Evolutionary conservation across 2,329 filamentous ascomycete species (phyloP).

Genomic region (Pezicula rhizophila): DNA sequence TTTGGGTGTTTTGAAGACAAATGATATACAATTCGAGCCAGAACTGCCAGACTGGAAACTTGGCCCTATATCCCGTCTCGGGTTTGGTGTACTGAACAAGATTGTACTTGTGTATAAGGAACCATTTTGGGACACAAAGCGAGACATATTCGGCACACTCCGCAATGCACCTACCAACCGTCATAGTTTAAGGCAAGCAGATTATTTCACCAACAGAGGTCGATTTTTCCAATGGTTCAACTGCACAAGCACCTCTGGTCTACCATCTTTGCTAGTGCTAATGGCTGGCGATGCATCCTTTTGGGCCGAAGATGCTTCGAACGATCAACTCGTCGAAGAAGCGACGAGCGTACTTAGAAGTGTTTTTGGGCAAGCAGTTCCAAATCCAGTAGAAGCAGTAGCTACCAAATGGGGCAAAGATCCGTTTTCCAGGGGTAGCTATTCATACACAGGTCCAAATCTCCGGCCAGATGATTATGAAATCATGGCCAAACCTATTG

Average conservation of each 20-base stretch:
- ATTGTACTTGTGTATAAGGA: slow-evolving; percentile 84
- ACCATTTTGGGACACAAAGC: slow-evolving; percentile 82
- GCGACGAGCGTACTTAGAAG: slow-evolving; percentile 72
- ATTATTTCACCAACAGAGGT: slow-evolving; percentile 75
- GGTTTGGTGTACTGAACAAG: slow-evolving; percentile 93
- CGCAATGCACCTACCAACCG: slow-evolving; percentile 60
- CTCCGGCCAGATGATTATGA: slow-evolving; percentile 88
- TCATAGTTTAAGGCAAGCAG: slow-evolving; percentile 68
- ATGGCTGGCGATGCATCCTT: slow-evolving; percentile 95
- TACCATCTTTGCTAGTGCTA: slow-evolving; percentile 81
- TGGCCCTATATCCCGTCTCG: slow-evolving; percentile 74
- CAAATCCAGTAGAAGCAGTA: slow-evolving; percentile 75
- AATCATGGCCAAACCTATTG: slow-evolving; percentile 75
- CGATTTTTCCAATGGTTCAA: slow-evolving; percentile 99
- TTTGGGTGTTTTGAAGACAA: slow-evolving; percentile 84
- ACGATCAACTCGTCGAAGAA: slow-evolving; percentile 72
- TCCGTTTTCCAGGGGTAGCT: slow-evolving; percentile 86
- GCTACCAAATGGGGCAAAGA: slow-evolving; percentile 91
- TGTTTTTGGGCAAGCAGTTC: slow-evolving; percentile 67
- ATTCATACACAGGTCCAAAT: slow-evolving; percentile 83
- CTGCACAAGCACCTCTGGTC: slow-evolving; percentile 79
- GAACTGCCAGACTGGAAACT: slow-evolving; percentile 82
- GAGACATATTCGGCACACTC: slow-evolving; percentile 91
- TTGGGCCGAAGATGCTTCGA: slow-evolving; percentile 71
- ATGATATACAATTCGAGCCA: slow-evolving; percentile 77